Conservation (phyloP, 2,329 filamentous ascomycete genomes). For the Apiospora arundinis region DNA sequence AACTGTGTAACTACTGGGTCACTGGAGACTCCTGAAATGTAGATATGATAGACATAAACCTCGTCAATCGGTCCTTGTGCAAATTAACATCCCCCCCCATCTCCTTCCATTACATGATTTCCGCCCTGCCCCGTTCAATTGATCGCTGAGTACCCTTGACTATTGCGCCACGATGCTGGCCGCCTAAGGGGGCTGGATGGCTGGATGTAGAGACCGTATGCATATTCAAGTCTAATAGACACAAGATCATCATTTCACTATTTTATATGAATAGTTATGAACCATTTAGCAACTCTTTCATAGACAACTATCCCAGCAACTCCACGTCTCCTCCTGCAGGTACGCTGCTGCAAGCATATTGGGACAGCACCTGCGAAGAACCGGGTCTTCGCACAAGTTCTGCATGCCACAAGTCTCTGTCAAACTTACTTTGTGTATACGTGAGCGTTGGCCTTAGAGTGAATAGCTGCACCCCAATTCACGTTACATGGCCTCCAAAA, state of each 20-base stretch:
- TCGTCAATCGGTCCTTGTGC: neutral
- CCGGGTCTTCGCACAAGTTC: neutral
- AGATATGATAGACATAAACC: conserved; percentile 4
- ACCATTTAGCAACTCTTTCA: neutral
- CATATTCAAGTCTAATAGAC: neutral
- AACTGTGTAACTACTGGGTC: conserved; percentile 6
- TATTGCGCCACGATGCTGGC: neutral
- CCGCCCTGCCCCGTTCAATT: neutral
- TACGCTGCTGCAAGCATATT: too few relatives aligned
- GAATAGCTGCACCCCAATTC: neutral
- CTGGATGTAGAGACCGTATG: neutral
- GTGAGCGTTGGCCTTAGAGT: neutral
- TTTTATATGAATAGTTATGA: neutral
- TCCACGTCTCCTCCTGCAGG: neutral
- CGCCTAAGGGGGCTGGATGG: neutral
- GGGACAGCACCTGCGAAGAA: too few relatives aligned
- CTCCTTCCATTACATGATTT: neutral
- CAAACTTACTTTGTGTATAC: neutral
- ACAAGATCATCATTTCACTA: neutral
- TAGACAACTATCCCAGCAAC: neutral
- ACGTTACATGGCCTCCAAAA: neutral
- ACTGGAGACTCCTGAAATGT: neutral
- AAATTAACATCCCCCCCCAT: neutral
- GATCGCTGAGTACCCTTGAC: neutral
- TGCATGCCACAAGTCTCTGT: neutral